Evolutionary conservation across 108 stramenopile genomes (phyloP), one percentile per base, ranked within the genome.

Genomic region (Cyclotella baltica): DNA sequence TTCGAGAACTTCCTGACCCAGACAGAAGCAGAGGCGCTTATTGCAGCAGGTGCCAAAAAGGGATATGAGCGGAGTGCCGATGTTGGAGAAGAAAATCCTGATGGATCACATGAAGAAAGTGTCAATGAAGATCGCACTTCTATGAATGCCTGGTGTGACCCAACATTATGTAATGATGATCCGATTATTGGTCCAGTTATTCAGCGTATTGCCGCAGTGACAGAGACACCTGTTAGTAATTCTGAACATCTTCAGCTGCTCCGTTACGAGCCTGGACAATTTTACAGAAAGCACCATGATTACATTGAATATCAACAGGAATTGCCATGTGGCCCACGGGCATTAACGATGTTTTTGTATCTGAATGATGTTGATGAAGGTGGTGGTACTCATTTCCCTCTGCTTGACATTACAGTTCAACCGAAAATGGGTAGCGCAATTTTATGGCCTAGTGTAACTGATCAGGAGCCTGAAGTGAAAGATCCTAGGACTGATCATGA

Each of bases 11-110:
- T 97, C 67, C 34, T 97, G n/a, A 77, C 74, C 16, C 83, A 86
- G 48, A 87, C 86, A 40, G 97, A 98, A 73, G 87, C 89, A 13
- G 73, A 91, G 52, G 75, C 63, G 9, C 62, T 95, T 59, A 92
- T 95, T 58, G 80, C 86, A 53, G 83, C 96, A 22, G 92, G 92
- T 18, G 69, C 58, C 36, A 46, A 43, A 13, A 70, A 83, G 66
- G 92, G 91, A 23, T 96, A 92, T 59, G 75, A 92, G 35, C 85
- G 97, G n/a, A 89, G 86, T 48, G 70, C 89, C 28, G 98, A 96
- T 81, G 91, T 93, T 0, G 94, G 94, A 19, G 52, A 64, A 0
- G 74, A 75, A 43, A 85, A 83, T 31, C 78, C 78, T 11, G 94
- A 95, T 83, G 92, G 92, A 10, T 68, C 89, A 1, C 87, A 83